Conservation (phyloP, 805 yeast genomes). For the Candida sithepensis region DNA sequence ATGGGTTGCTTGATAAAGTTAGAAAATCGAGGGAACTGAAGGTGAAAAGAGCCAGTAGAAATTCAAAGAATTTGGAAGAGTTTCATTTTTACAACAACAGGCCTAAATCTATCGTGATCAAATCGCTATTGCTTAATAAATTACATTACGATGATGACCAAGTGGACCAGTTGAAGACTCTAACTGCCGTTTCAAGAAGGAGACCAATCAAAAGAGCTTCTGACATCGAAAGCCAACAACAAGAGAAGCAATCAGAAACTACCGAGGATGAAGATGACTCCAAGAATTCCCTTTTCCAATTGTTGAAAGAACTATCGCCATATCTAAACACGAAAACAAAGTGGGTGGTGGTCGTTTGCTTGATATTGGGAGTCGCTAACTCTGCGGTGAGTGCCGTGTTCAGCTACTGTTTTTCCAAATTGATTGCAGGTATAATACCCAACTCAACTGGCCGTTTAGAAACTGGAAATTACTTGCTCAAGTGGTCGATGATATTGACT, state of each 20-base stretch:
- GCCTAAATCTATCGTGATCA: neutral
- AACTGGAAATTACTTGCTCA: slow-evolving; percentile 31
- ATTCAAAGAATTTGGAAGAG: neutral
- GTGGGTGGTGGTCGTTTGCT: slow-evolving; percentile 42
- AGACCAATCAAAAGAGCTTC: neutral
- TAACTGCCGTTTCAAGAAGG: neutral
- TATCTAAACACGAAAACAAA: slow-evolving; percentile 5
- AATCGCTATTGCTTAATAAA: neutral
- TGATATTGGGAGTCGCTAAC: slow-evolving; percentile 47
- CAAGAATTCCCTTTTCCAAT: slow-evolving; percentile 27
- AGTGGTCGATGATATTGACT: slow-evolving; percentile 70
- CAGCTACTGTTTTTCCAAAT: slow-evolving; percentile 69
- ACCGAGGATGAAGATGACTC: slow-evolving; percentile 17
- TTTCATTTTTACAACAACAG: neutral
- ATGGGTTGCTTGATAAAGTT: neutral
- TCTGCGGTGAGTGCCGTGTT: slow-evolving; percentile 74
- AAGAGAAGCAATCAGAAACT: slow-evolving; percentile 3
- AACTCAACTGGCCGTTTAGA: slow-evolving; percentile 27
- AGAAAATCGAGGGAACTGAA: neutral
- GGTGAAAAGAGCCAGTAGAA: neutral
- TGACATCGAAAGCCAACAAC: slow-evolving; percentile 9
- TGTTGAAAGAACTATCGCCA: slow-evolving; percentile 18
- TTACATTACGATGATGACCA: neutral
- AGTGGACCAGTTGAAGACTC: neutral
- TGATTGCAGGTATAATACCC: slow-evolving; percentile 63